A percentile compares a stretch with the other conserved stretches of the same genome.
phyloP scores from a whole-genome alignment of 345 rosid species.

The Bruguiera parviflora region DNA sequence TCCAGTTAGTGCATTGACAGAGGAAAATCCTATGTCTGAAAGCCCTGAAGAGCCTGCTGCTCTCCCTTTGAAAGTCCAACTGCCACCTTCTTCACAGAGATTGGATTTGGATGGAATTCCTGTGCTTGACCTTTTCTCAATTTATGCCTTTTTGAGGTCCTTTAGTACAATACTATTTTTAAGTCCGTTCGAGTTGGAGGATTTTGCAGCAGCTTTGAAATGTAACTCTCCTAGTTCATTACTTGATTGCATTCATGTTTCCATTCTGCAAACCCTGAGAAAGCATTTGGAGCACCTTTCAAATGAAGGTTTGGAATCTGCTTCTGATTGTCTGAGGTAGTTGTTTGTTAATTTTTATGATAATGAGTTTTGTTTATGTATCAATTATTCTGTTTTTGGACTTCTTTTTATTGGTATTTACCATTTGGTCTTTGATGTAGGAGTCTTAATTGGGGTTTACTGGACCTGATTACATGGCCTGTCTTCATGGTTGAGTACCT shows the following conservation, averaged over 20 bases:
- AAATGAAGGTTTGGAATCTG: slow-evolving; percentile 73
- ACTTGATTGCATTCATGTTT: slow-evolving; percentile 76
- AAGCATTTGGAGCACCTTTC: slow-evolving; percentile 71
- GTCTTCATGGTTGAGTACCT: slow-evolving; percentile 76
- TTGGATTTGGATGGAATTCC: slow-evolving; percentile 63
- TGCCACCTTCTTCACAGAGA: slow-evolving; percentile 70
- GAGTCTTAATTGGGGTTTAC: slow-evolving; percentile 83
- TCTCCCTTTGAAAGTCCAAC: slow-evolving; percentile 55
- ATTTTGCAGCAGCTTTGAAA: slow-evolving; percentile 68
- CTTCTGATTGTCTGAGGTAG: slow-evolving; percentile 89
- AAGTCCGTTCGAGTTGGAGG: slow-evolving; percentile 93
- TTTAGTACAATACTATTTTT: slow-evolving; percentile 76
- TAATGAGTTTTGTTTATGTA: background rate
- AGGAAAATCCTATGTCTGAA: slow-evolving; percentile 41
- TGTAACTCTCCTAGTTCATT: slow-evolving; percentile 51
- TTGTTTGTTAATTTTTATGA: slow-evolving; percentile 13
- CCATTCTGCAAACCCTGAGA: slow-evolving; percentile 70
- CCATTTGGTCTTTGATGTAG: slow-evolving; percentile 42
- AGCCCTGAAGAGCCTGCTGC: slow-evolving; percentile 37
- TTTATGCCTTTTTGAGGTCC: slow-evolving; percentile 82
- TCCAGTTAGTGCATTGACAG: slow-evolving; percentile 51
- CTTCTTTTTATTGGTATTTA: slow-evolving; percentile 19
- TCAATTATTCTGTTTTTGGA: slow-evolving; percentile 3
- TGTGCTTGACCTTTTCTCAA: slow-evolving; percentile 58
- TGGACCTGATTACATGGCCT: slow-evolving; percentile 89